Conservation (phyloP, 2,329 filamentous ascomycete genomes). For the Macrophomina phaseolina region DNA sequence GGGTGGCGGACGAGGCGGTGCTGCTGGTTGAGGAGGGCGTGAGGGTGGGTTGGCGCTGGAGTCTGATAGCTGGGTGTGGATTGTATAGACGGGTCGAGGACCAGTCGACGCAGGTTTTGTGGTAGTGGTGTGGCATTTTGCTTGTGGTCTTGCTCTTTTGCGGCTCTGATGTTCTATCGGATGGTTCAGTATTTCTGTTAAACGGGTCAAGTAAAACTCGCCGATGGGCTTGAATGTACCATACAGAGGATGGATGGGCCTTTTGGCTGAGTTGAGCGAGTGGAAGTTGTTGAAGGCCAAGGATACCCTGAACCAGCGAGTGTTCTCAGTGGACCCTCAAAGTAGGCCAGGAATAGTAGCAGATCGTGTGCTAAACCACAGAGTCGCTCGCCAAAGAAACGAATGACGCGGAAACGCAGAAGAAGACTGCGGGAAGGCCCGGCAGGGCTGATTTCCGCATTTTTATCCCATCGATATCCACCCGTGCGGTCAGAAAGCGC, state of each 20-base stretch:
- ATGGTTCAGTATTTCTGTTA: neutral
- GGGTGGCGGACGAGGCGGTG: conserved; percentile 29
- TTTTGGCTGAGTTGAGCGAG: no score
- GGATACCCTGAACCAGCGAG: neutral
- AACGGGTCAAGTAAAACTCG: neutral
- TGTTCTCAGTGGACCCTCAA: neutral
- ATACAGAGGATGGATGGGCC: no score
- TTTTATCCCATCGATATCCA: neutral
- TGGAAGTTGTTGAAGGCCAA: no score
- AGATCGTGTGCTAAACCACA: neutral
- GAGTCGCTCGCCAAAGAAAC: neutral
- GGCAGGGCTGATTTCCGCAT: conserved; percentile 3
- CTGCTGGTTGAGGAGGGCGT: conserved; percentile 6
- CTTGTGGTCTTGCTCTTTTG: neutral
- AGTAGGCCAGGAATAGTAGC: neutral
- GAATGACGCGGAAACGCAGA: neutral
- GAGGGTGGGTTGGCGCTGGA: neutral
- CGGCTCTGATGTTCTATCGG: neutral
- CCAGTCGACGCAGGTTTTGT: conserved; percentile 21
- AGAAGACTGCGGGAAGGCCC: neutral
- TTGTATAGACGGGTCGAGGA: conserved; percentile 9
- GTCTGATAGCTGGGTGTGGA: neutral
- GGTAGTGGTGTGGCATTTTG: conserved; percentile 1
- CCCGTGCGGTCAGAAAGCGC: conserved; percentile 3
- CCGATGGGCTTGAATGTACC: neutral